Conservation (phyloP, 1,139 yeast genomes). For the Yarrowia galli region DNA sequence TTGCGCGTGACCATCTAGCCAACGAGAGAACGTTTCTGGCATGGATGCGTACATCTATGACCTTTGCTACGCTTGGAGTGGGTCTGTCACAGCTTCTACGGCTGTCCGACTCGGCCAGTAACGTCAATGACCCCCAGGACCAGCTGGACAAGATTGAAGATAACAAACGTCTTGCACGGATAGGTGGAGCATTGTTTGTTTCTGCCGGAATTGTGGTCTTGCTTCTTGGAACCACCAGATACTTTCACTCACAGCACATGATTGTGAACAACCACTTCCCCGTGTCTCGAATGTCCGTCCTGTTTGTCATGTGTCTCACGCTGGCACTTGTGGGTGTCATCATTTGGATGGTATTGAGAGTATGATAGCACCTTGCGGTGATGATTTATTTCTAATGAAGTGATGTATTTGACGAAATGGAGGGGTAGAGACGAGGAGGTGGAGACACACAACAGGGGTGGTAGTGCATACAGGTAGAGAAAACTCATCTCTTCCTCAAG, state of each 20-base stretch:
- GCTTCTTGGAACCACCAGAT: constrained; percentile 32
- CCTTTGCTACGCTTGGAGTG: constrained; percentile 64
- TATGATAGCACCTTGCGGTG: constrained; percentile 5
- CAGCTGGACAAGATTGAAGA: constrained; percentile 31
- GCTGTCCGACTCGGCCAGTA: constrained; percentile 43
- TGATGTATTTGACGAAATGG: not conserved
- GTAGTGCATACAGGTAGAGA: no score
- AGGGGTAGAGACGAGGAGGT: no score
- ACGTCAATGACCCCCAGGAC: constrained; percentile 33
- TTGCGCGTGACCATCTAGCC: constrained; percentile 68
- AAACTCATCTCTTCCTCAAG: no score
- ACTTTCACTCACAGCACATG: constrained; percentile 36
- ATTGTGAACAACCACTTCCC: constrained; percentile 34
- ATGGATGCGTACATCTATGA: constrained; percentile 71
- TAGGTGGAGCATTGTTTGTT: constrained; percentile 32
- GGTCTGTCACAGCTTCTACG: constrained; percentile 63
- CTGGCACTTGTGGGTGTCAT: constrained; percentile 26
- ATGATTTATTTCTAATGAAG: constrained; percentile 10
- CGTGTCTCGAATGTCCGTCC: constrained; percentile 20
- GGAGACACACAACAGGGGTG: no score
- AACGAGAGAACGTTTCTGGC: constrained; percentile 81
- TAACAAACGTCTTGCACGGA: constrained; percentile 22
- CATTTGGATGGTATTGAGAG: constrained; percentile 36
- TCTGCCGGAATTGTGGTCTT: constrained; percentile 29
- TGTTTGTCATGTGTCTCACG: constrained; percentile 34